phyloP scores from a whole-genome alignment of 2,329 filamentous ascomycete genomes.

The Clonostachys solani region DNA sequence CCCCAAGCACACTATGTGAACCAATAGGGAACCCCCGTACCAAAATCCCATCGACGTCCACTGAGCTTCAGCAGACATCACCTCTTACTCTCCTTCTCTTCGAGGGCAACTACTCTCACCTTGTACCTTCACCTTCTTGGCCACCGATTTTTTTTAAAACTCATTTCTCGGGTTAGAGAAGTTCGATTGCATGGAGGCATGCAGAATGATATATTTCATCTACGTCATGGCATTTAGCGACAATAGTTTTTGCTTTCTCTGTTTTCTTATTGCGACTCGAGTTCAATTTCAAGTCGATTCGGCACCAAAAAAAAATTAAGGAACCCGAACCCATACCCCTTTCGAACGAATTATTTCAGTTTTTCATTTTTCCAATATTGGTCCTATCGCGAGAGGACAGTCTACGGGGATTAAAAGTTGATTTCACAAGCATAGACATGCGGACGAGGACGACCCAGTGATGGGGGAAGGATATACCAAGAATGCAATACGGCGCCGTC shows the following conservation, averaged over 20 bases:
- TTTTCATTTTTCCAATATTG: background rate
- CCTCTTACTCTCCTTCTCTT: too few species aligned
- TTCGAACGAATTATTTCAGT: background rate
- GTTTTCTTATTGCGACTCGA: background rate
- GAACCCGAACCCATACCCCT: slow-evolving; percentile 3
- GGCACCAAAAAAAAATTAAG: slow-evolving; percentile 5
- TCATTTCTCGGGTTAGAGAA: background rate
- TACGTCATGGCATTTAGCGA: slow-evolving; percentile 43
- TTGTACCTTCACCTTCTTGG: too few species aligned
- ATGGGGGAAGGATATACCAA: slow-evolving; percentile 2
- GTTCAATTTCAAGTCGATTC: slow-evolving; percentile 2
- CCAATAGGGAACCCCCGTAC: slow-evolving; percentile 1
- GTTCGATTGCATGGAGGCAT: slow-evolving; percentile 10
- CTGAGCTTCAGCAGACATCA: too few species aligned
- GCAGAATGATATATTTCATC: slow-evolving; percentile 27
- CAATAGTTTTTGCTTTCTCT: slow-evolving; percentile 10
- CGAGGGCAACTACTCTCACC: too few species aligned
- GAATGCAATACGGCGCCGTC: slow-evolving; percentile 4
- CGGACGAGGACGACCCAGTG: background rate
- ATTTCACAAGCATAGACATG: background rate
- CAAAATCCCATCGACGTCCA: too few species aligned
- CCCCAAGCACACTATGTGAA: slow-evolving; percentile 13
- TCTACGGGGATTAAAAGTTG: background rate
- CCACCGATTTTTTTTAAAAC: too few species aligned
- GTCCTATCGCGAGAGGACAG: background rate